Percentiles rank a stretch among this genome's conserved stretches.
phyloP scores from a whole-genome alignment of 176 grass and related monocot species.

The Avena atlantica region DNA sequence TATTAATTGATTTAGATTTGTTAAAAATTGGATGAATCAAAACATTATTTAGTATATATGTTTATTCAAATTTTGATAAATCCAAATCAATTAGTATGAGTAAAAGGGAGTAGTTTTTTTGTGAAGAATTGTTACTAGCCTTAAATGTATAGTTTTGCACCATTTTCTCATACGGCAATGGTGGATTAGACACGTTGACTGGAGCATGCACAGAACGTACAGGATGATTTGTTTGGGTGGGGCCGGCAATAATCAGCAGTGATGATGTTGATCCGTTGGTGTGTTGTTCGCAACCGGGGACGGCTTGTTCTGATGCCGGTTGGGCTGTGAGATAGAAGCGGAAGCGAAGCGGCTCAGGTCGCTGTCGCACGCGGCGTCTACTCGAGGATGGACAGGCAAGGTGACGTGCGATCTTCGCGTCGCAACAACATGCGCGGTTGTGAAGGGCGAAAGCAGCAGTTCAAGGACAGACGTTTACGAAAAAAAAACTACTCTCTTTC shows the following conservation, averaged over 20 bases:
- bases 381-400: not conserved
- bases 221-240: not conserved
- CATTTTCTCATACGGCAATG: not conserved
- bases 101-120: no score
- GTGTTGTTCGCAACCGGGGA: slow-evolving; percentile 11
- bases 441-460: not conserved
- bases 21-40: no score
- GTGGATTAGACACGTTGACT: not conserved
- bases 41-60: no score
- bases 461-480: not conserved
- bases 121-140: no score
- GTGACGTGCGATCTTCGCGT: not conserved
- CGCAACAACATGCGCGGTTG: not conserved
- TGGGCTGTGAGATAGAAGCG: not conserved
- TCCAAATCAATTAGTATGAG: no score
- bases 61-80: no score
- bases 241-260: not conserved
- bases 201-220: not conserved
- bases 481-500: no score
- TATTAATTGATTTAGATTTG: no score
- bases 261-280: not conserved
- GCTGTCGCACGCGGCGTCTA: not conserved
- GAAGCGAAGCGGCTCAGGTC: not conserved
- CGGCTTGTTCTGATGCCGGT: not conserved
- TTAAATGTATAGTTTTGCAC: no score